Base-by-base conservation (phyloP, 225 moss, liverwort and hornwort species). In the Pseudoscleropodium purum region DNA sequence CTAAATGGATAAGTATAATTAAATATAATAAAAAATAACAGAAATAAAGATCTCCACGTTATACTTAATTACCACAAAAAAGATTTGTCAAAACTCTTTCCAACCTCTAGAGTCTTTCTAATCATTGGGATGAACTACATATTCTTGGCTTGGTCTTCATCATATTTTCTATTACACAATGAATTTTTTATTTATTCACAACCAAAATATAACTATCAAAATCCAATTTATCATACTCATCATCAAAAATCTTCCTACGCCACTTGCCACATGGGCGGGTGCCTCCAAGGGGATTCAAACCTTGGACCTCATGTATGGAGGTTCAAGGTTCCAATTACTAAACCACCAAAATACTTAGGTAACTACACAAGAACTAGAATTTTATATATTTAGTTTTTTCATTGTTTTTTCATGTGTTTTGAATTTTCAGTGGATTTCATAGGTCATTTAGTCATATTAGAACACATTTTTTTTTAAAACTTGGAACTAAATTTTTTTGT, bases 141-240 rank as follows among this genome's bases (percentile, higher is more conserved):
- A 19, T 0, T 33, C 2, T 0, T 12, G 0, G 2, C 2, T 13
- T 51, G 0, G 33, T 18, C 19, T 75, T 3, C 0, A 6, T 33
- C 5, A 49, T 11, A 34, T 7, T 52, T 5, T 76, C 51, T 0
- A 34, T 21, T 18, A 18, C 13, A 5, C 20, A 76, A 34, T 51
- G 51, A 51, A 5, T 8, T 51, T 76, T 4, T 63, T 36, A 43
- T 51, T 76, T 13, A 21, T 76, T 33, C 51, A 13, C 34, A 21
- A 76, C 20, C 19, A 47, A 33, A 31, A 45, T 29, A 18, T 10
- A 74, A 74, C 1, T 11, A 0, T 11, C 2, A 77, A 23, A 14
- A 34, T 2, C 1, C 5, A 34, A 14, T 34, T 75, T 49, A 7
- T 33, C 2, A 24, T 24, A 0, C 0, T 54, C 8, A 77, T 36